Evolutionary conservation across 1,139 yeast species (phyloP).

Genomic region (Candida mesenterica): DNA sequence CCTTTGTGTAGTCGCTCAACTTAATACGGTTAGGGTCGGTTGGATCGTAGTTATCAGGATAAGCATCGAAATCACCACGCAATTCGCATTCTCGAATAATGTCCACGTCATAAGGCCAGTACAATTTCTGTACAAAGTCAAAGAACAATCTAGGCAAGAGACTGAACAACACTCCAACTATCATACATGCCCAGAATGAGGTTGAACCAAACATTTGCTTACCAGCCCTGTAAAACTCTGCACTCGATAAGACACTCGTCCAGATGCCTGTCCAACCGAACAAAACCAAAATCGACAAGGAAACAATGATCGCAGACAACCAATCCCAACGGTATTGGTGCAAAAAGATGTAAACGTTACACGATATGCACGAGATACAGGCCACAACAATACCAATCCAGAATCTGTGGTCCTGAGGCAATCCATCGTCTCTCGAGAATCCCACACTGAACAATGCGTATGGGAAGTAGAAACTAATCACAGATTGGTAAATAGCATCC

Average conservation of each 20-base stretch:
- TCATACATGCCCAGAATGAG: constrained; percentile 78
- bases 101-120: constrained; percentile 77
- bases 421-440: constrained; percentile 61
- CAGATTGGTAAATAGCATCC: constrained; percentile 89
- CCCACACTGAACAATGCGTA: constrained; percentile 61
- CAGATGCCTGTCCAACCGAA: constrained; percentile 92
- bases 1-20: constrained; percentile 30
- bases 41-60: constrained; percentile 62
- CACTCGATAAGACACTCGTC: constrained; percentile 57
- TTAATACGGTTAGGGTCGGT: constrained; percentile 52
- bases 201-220: constrained; percentile 69
- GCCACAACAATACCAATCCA: constrained; percentile 83
- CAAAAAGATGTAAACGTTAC: constrained; percentile 73
- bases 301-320: constrained; percentile 63
- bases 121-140: constrained; percentile 61
- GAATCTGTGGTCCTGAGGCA: constrained; percentile 75
- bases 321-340: constrained; percentile 97
- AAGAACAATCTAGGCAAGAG: constrained; percentile 73
- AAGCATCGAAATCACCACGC: constrained; percentile 58
- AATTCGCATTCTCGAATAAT: constrained; percentile 75
- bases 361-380: constrained; percentile 72
- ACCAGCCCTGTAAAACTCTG: constrained; percentile 76
- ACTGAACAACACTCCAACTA: constrained; percentile 70
- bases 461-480: constrained; percentile 84
- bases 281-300: constrained; percentile 63